Evolutionary conservation across 2,329 filamentous ascomycete genomes (phyloP), one percentile per base, ranked within the genome.

Genomic region (Drechmeria coniospora): DNA sequence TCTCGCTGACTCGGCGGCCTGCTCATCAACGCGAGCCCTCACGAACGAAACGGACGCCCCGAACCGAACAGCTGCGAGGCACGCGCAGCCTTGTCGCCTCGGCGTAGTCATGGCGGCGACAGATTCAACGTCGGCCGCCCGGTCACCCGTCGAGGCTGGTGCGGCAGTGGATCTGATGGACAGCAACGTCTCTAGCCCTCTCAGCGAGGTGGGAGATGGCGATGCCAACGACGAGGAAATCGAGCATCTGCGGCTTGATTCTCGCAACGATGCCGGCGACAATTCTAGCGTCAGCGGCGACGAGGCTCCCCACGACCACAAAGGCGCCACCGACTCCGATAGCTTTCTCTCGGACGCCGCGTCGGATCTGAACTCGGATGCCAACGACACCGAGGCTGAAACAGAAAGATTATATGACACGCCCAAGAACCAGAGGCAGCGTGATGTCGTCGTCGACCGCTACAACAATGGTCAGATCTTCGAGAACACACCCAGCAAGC

Each of bases 371-470:
- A 42, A 49, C 33, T 55, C 50, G 3, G 52, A 56, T 15, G 61
- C 57, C 40, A 69, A 73, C 45, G 70, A 71, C 49, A 77, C 86
- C 4, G 87, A 95, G 54, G 87, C 87, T 19, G 87, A 94, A 56
- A 95, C 87, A 2, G 86, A 94, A 56, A 76, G 90, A 33, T 66
- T 98, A 34, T 90, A 90, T 46, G 75, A 80, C 45, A 92, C 83
- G n/a, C 84, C 86, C 12, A 71, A 73, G 36, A 79, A 65, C 44
- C 56, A 65, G 45, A 64, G 73, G 38, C 65, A 70, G 41, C 63
- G 66, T 42, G 68, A 76, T 41, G 68, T 78, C 8, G 61, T 74
- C 23, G 51, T 76, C 29, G 61, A 61, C 40, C 59, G 61, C 36
- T 68, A 64, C 45, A 62, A 64, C 30, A 61, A 64, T 33, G 65